Evolutionary conservation across 306 rosid species (phyloP), one percentile per base, ranked within the genome.

Genomic region (Gastrolobium villosum): DNA sequence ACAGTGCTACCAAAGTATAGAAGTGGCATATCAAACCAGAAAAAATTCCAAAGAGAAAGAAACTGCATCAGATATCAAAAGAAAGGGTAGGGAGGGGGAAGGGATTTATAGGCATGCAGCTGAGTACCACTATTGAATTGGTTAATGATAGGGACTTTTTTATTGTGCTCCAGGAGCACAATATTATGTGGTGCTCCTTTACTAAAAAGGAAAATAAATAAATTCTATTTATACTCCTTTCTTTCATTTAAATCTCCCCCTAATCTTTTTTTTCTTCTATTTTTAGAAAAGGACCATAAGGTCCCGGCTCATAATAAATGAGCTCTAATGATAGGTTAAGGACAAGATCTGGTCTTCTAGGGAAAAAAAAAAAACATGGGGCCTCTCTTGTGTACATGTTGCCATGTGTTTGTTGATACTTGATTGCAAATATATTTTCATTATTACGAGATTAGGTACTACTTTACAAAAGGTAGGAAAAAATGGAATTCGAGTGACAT

Each of bases 11-110:
- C 61, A 35, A 72, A 49, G 67, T 32, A 62, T 31, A 57, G 71
- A 60, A 54, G 65, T 74, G 53, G 59, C 73, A 78, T 74, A 50
- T 79, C 81, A 85, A 57, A 62, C 15, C 5, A 61, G 10, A 67
- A 62, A 62, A 50, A 54, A 5, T 75, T 4, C 2, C 77, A 61
- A 62, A 40, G 74, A 32, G 65, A 67, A 62, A 74, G 30, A 39
- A 14, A 35, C 10, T 31, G 79, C 62, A 77, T 32, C 20, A 76
- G 69, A 66, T 77, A 65, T 74, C 44, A 61, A 45, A 43, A 77
- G 86, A 67, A 76, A 6, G 69, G 10, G 44, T 64, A 3, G 61
- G 76, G 79, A 56, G 20, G 45, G 37, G 52, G 28, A 28, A 15
- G 20, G 56, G 48, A 55, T 60, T 74, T 85, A 77, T 81, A 73